A percentile compares a stretch with the other conserved stretches of the same genome.
These are phyloP conservation scores for Camellia granthamiana DNA, from an alignment of 148 eudicot genomes.

Conservation along the genomic window DNA sequence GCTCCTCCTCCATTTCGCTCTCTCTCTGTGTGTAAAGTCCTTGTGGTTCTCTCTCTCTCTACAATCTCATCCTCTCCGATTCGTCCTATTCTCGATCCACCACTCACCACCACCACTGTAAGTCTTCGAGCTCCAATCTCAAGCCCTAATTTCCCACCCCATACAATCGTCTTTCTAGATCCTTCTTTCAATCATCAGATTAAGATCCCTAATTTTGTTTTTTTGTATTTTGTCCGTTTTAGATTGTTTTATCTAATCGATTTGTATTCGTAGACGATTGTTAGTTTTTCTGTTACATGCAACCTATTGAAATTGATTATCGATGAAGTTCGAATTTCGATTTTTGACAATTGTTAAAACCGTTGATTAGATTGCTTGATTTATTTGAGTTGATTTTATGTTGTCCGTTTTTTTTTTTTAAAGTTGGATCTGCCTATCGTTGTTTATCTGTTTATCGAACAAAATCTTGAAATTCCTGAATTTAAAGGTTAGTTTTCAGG, in stretches of 20 bases:
- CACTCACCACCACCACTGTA: constrained; percentile 4
- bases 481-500: background rate
- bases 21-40: background rate
- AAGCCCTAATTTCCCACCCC: background rate
- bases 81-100: constrained; percentile 10
- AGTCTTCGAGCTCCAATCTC: constrained; percentile 6
- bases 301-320: background rate
- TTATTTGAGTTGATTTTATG: background rate
- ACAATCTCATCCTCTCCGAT: constrained; percentile 14
- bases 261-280: background rate
- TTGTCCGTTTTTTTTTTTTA: background rate
- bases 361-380: background rate
- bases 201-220: constrained; percentile 6
- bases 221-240: background rate
- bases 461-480: background rate
- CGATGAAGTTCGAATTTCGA: background rate
- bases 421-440: background rate
- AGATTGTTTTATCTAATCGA: background rate
- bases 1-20: background rate
- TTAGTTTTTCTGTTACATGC: background rate
- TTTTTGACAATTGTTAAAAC: background rate
- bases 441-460: background rate
- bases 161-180: background rate
- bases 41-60: constrained; percentile 5
- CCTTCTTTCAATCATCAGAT: background rate